Conservation (phyloP, 208 protist species). For the Wallacemonas sp. region DNA sequence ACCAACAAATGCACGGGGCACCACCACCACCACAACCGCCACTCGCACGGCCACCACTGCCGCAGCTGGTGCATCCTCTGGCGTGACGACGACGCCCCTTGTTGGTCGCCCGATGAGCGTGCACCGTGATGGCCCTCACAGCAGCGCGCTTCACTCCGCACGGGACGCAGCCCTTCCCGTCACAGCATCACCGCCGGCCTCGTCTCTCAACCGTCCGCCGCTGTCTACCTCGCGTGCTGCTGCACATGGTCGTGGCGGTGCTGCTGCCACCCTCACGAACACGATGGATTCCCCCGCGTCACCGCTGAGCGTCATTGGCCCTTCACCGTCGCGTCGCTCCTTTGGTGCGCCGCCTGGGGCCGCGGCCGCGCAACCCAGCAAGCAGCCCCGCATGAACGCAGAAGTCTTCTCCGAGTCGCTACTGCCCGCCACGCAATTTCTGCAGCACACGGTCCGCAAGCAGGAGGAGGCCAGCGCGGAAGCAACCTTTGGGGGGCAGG, state of each 20-base stretch:
- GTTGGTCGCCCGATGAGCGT: not conserved
- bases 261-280: too few species aligned
- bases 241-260: too few species aligned
- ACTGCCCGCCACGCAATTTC: constrained; percentile 8
- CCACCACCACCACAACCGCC: too few species aligned
- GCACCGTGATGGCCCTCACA: not conserved
- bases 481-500: not conserved
- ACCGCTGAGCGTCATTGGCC: too few species aligned
- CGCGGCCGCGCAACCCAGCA: constrained; percentile 2
- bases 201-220: too few species aligned
- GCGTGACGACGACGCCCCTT: not conserved
- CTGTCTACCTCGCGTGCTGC: too few species aligned
- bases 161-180: too few species aligned
- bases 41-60: not conserved
- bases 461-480: constrained; percentile 9
- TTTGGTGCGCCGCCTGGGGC: not conserved
- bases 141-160: not conserved
- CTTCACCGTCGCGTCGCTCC: too few species aligned
- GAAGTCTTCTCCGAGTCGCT: constrained; percentile 11
- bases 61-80: too few species aligned
- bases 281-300: too few species aligned
- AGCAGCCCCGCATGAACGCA: not conserved
- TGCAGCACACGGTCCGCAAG: constrained; percentile 1
- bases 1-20: too few species aligned
- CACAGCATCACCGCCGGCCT: too few species aligned